Evolutionary conservation across 306 rosid species (phyloP).

Genomic region (Hippophae gyantsensis): DNA sequence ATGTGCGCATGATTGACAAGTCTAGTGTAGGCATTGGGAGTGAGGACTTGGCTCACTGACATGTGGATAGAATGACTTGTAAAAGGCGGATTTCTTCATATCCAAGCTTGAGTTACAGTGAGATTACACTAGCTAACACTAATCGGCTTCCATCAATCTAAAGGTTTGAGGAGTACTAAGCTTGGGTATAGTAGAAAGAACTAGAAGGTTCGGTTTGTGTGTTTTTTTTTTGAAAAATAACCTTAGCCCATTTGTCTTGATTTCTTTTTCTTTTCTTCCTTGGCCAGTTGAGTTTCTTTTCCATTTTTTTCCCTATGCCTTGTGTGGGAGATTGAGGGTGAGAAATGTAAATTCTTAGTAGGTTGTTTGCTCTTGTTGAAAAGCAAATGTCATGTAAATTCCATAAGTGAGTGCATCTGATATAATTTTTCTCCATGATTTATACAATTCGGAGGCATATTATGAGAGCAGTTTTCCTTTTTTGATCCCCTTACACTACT

Average conservation of each 20-base stretch:
- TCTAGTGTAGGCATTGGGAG: constrained; percentile 78
- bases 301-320: constrained; percentile 63
- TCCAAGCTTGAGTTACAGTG: constrained; percentile 49
- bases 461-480: no score
- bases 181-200: constrained; percentile 54
- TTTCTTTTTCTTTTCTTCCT: constrained; percentile 14
- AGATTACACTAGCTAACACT: constrained; percentile 29
- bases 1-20: constrained; percentile 75
- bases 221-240: constrained; percentile 18
- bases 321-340: constrained; percentile 78
- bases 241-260: constrained; percentile 17
- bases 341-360: constrained; percentile 81
- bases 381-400: constrained; percentile 70
- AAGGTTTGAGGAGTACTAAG: constrained; percentile 37
- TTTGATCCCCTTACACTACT: no score
- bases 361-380: constrained; percentile 55
- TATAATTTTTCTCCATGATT: constrained; percentile 22
- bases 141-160: constrained; percentile 52
- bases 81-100: constrained; percentile 43
- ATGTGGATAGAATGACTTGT: constrained; percentile 35
- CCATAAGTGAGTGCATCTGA: constrained; percentile 54
- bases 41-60: constrained; percentile 75
- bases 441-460: constrained; percentile 14
- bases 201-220: constrained; percentile 62
- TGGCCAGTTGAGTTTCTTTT: constrained; percentile 32